Conservation (phyloP, 768 basidiomycete species). For the Tulasnella sp. region DNA sequence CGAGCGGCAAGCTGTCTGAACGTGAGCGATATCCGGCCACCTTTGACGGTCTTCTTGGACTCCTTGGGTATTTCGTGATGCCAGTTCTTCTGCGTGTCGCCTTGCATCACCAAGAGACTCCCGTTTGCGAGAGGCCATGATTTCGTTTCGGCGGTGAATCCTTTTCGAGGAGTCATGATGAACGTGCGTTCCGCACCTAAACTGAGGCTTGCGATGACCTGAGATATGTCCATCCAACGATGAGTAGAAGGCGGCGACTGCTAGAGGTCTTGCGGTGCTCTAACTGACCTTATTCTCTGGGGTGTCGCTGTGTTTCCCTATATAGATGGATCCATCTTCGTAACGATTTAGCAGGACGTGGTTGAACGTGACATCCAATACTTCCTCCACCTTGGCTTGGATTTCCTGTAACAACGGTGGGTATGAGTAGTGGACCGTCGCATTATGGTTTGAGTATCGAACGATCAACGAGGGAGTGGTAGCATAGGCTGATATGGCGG, state of each 20-base stretch:
- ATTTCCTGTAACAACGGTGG: slow-evolving; percentile 29
- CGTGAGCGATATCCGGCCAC: slow-evolving; percentile 32
- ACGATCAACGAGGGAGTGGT: slow-evolving; percentile 26
- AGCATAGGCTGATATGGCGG: slow-evolving; percentile 33
- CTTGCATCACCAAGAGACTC: slow-evolving; percentile 35
- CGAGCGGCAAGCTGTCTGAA: slow-evolving; percentile 30
- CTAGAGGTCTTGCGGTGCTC: no score
- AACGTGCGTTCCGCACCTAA: slow-evolving; percentile 33
- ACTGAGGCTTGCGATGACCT: slow-evolving; percentile 34
- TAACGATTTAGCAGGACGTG: slow-evolving; percentile 36
- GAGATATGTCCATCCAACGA: no score
- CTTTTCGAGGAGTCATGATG: slow-evolving; percentile 28
- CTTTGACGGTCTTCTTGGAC: slow-evolving; percentile 22
- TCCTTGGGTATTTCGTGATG: slow-evolving; percentile 33
- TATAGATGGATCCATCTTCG: slow-evolving; percentile 30
- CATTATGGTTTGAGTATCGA: slow-evolving; percentile 31
- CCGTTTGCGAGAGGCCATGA: slow-evolving; percentile 30
- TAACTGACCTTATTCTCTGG: slow-evolving; percentile 25
- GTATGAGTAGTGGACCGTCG: slow-evolving; percentile 30
- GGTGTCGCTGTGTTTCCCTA: slow-evolving; percentile 25
- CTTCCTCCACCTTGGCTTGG: slow-evolving; percentile 25
- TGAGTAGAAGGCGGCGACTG: no score
- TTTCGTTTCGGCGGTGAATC: slow-evolving; percentile 20
- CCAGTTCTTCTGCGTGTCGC: slow-evolving; percentile 34
- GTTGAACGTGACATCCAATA: slow-evolving; percentile 31